Percentiles rank a stretch among this genome's conserved stretches.
Conservation (phyloP, 352 stramenopile species). For the Aphanomyces astaci region DNA sequence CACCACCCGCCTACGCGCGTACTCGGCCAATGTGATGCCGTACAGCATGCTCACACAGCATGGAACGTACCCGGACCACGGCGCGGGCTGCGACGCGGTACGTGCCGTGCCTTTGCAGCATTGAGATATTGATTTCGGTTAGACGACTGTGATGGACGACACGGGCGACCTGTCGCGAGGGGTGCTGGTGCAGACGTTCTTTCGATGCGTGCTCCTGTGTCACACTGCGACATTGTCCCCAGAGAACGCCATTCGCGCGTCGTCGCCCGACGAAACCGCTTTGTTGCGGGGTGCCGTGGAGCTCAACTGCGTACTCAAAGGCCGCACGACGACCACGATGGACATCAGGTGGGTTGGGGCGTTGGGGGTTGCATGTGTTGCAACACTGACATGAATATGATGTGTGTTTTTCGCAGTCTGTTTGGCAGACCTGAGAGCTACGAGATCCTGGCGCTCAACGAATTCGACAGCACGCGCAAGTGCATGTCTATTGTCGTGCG, state of each 20-base stretch:
- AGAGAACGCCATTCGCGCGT: constrained; percentile 34
- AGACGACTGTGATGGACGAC: not conserved
- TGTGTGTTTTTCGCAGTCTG: constrained; percentile 59
- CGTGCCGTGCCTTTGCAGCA: too few relatives aligned
- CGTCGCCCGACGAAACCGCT: constrained; percentile 76
- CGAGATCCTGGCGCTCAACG: constrained; percentile 68
- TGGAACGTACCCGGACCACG: not conserved
- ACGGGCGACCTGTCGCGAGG: not conserved
- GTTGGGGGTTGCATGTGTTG: not conserved
- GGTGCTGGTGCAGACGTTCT: constrained; percentile 36
- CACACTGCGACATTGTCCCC: constrained; percentile 57
- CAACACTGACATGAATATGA: constrained; percentile 20
- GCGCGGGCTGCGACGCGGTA: not conserved
- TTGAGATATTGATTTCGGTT: too few relatives aligned
- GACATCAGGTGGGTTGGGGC: not conserved
- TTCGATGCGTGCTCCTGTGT: constrained; percentile 70
- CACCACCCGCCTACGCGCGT: not conserved
- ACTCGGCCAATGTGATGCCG: not conserved
- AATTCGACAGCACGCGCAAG: constrained; percentile 81
- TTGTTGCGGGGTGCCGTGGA: constrained; percentile 67
- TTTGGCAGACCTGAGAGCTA: constrained; percentile 72
- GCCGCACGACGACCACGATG: constrained; percentile 25
- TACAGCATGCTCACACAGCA: constrained; percentile 3
- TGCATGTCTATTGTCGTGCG: constrained; percentile 81
- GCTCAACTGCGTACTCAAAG: constrained; percentile 74